phyloP scores from a whole-genome alignment of 2,329 filamentous ascomycete genomes.

The Fusarium robinianum region DNA sequence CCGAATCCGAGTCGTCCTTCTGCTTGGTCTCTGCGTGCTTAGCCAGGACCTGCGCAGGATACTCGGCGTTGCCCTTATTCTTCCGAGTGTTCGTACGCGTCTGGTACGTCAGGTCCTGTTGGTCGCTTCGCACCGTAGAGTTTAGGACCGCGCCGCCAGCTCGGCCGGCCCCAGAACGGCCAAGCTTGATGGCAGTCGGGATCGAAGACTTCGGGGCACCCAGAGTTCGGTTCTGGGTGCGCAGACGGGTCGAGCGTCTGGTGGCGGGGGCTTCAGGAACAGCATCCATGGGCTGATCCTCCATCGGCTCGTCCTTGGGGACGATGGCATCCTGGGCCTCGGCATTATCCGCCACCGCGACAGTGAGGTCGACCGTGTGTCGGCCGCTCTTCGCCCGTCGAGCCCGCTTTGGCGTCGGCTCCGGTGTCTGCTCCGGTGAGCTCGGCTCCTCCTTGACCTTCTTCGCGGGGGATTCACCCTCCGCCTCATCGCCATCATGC shows the following conservation, averaged over 20 bases:
- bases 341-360: constrained; percentile 23
- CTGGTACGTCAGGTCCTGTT: constrained; percentile 41
- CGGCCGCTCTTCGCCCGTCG: constrained; percentile 27
- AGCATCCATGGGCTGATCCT: constrained; percentile 15
- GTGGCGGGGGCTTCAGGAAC: constrained; percentile 17
- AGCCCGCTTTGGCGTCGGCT: constrained; percentile 33
- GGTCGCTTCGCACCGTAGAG: constrained; percentile 36
- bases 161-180: constrained; percentile 33
- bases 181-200: constrained; percentile 42
- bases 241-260: constrained; percentile 43
- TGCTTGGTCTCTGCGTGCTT: constrained; percentile 33
- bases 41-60: constrained; percentile 42
- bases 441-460: too few relatives aligned
- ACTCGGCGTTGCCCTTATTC: constrained; percentile 44
- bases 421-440: constrained; percentile 6
- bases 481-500: constrained; percentile 28
- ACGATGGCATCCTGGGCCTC: constrained; percentile 1
- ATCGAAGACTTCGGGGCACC: constrained; percentile 40
- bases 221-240: constrained; percentile 22
- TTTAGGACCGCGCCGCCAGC: constrained; percentile 28
- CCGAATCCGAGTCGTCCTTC: constrained; percentile 27
- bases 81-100: constrained; percentile 43
- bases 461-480: constrained; percentile 29
- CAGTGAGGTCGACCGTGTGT: constrained; percentile 17
- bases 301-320: neutral